Conservation (phyloP, 1,284 basidiomycete species). For the Ustilago xerochloae region DNA sequence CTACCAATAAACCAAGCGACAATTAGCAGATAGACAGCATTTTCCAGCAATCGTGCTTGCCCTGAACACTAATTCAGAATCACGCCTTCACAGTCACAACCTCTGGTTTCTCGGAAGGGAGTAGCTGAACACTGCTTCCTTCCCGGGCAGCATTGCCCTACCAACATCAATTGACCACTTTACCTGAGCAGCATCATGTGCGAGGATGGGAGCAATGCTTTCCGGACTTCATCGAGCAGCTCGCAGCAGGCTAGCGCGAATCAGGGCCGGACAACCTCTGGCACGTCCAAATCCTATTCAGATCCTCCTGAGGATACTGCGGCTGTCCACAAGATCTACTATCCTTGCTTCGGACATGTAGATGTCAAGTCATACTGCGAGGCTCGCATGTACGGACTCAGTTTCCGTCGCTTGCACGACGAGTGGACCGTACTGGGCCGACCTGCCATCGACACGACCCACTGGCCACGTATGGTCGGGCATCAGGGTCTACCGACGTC, state of each 20-base stretch:
- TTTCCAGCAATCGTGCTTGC: background rate
- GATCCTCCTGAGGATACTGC: background rate
- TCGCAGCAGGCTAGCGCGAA: background rate
- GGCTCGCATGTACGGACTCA: slow-evolving; percentile 32
- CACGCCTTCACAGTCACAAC: background rate
- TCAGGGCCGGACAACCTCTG: background rate
- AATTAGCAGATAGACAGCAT: background rate
- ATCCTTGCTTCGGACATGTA: slow-evolving; percentile 34
- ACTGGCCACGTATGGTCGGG: slow-evolving; percentile 37
- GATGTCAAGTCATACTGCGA: slow-evolving; percentile 26
- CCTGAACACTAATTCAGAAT: no score
- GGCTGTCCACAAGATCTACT: slow-evolving; percentile 13
- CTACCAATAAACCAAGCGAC: no score
- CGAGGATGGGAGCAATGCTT: background rate
- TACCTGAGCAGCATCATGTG: slow-evolving; percentile 5
- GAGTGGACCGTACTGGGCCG: slow-evolving; percentile 36
- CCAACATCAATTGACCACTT: background rate
- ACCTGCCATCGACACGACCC: slow-evolving; percentile 28
- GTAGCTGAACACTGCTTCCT: slow-evolving; percentile 6
- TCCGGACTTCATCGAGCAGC: background rate
- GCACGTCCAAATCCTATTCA: background rate
- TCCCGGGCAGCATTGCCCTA: slow-evolving; percentile 5
- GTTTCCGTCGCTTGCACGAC: slow-evolving; percentile 38
- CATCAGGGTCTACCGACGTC: slow-evolving; percentile 30
- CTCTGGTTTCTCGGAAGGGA: slow-evolving; percentile 8